phyloP scores from a whole-genome alignment of 768 basidiomycete genomes.

The Strobilomyces dryophilus region DNA sequence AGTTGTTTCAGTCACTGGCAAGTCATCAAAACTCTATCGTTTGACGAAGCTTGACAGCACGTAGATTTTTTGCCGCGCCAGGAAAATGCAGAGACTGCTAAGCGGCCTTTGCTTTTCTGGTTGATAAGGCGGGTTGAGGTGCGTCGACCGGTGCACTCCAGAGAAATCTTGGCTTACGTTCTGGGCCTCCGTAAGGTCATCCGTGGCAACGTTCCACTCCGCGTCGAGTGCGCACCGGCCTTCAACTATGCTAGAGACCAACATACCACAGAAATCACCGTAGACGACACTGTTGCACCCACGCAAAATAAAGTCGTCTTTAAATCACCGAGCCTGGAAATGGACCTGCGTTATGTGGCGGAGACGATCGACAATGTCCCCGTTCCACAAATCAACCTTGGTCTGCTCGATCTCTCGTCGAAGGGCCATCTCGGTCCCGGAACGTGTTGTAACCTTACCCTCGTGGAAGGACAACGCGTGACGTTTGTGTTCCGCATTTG shows the following conservation, averaged over 20 bases:
- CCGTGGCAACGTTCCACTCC: constrained; percentile 74
- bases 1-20: constrained; percentile 79
- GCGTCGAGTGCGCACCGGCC: constrained; percentile 90
- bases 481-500: constrained; percentile 81
- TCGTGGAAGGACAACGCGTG: constrained; percentile 85
- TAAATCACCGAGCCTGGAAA: constrained; percentile 47
- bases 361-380: constrained; percentile 52
- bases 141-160: not conserved
- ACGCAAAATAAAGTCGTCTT: constrained; percentile 60
- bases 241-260: constrained; percentile 88
- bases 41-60: constrained; percentile 4
- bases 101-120: constrained; percentile 76
- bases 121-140: constrained; percentile 79
- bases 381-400: constrained; percentile 51
- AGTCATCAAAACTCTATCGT: not conserved
- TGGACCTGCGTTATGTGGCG: constrained; percentile 76
- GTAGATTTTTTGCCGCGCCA: constrained; percentile 79
- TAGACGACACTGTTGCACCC: constrained; percentile 42
- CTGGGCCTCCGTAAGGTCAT: constrained; percentile 49
- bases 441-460: constrained; percentile 51
- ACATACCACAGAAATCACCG: constrained; percentile 60
- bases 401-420: constrained; percentile 57
- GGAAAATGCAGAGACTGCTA: constrained; percentile 27
- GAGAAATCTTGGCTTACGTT: not conserved
- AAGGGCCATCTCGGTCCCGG: constrained; percentile 75